Conservation (phyloP, 352 stramenopile species). For the Phytopythium aichiense region DNA sequence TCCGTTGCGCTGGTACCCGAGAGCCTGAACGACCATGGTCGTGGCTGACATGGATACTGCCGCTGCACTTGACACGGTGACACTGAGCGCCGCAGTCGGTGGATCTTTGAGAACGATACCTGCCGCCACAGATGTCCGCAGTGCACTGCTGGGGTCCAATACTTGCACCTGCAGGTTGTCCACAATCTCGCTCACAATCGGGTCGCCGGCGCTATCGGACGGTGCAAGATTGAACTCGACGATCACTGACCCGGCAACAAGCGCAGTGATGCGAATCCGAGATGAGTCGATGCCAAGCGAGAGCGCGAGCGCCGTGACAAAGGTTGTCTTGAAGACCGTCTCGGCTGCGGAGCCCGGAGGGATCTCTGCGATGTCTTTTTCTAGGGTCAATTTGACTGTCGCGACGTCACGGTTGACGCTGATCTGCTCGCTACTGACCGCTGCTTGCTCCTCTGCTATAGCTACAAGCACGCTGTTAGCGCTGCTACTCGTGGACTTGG, state of each 20-base stretch:
- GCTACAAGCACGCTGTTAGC: conserved; percentile 1
- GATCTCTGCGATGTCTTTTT: conserved; percentile 57
- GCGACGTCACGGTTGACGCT: conserved; percentile 44
- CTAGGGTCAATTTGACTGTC: conserved; percentile 41
- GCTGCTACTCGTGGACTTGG: conserved; percentile 3
- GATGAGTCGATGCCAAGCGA: conserved; percentile 45
- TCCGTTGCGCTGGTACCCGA: conserved; percentile 54
- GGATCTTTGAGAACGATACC: conserved; percentile 29
- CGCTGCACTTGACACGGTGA: conserved; percentile 17
- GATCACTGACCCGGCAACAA: conserved; percentile 56
- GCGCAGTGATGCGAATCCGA: conserved; percentile 43
- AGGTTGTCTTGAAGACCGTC: conserved; percentile 39
- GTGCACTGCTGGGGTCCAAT: conserved; percentile 31
- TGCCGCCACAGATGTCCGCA: conserved; percentile 12
- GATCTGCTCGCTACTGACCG: conserved; percentile 26
- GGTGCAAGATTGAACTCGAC: conserved; percentile 58
- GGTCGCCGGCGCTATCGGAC: conserved; percentile 41
- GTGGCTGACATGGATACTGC: conserved; percentile 8
- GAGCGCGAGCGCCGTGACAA: conserved; percentile 24
- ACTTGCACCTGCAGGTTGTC: conserved; percentile 42
- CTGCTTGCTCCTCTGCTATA: conserved; percentile 22
- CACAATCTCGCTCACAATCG: conserved; percentile 41
- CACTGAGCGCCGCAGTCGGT: conserved; percentile 20
- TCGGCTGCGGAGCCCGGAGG: conserved; percentile 47
- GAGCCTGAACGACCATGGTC: conserved; percentile 31